A percentile compares a stretch with the other conserved stretches of the same genome.
phyloP scores from a whole-genome alignment of 768 basidiomycete species.

The Leccinum sublutescens region DNA sequence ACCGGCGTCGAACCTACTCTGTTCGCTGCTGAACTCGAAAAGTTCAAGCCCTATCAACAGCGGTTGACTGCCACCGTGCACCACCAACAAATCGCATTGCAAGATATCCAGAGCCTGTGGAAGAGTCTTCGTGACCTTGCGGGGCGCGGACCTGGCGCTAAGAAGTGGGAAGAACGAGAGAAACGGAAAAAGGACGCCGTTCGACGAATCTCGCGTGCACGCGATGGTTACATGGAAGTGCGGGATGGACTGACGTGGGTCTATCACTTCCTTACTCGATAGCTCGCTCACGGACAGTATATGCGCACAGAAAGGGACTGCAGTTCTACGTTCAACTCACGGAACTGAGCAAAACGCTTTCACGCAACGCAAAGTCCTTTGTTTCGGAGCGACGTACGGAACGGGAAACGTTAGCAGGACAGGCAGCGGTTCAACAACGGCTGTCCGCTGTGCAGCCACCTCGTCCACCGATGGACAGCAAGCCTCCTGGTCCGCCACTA shows the following conservation, averaged over 20 bases:
- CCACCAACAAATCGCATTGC: slow-evolving; percentile 68
- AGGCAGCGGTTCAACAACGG: slow-evolving; percentile 71
- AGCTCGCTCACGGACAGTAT: slow-evolving; percentile 3
- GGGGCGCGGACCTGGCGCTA: slow-evolving; percentile 72
- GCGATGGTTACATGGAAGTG: slow-evolving; percentile 85
- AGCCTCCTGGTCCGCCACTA: slow-evolving; percentile 49
- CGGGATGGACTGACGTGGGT: slow-evolving; percentile 80
- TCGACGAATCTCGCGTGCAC: slow-evolving; percentile 67
- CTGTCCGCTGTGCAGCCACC: slow-evolving; percentile 44
- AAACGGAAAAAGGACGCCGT: slow-evolving; percentile 70
- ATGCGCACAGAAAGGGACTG: slow-evolving; percentile 67
- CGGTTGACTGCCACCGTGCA: slow-evolving; percentile 75
- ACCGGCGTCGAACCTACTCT: slow-evolving; percentile 79
- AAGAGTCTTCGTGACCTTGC: slow-evolving; percentile 47
- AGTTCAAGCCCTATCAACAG: slow-evolving; percentile 90
- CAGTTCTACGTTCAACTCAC: slow-evolving; percentile 85
- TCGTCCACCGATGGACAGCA: slow-evolving; percentile 42
- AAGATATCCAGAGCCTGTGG: slow-evolving; percentile 76
- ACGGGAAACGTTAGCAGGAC: slow-evolving; percentile 61
- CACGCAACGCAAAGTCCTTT: slow-evolving; percentile 58
- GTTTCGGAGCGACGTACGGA: slow-evolving; percentile 64
- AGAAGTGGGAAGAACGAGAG: slow-evolving; percentile 81
- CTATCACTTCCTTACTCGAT: background rate
- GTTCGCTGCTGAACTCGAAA: slow-evolving; percentile 93
- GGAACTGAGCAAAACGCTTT: slow-evolving; percentile 57